Evolutionary conservation across 2,329 filamentous ascomycete genomes (phyloP).

Genomic region (Xylariaceae sp.): DNA sequence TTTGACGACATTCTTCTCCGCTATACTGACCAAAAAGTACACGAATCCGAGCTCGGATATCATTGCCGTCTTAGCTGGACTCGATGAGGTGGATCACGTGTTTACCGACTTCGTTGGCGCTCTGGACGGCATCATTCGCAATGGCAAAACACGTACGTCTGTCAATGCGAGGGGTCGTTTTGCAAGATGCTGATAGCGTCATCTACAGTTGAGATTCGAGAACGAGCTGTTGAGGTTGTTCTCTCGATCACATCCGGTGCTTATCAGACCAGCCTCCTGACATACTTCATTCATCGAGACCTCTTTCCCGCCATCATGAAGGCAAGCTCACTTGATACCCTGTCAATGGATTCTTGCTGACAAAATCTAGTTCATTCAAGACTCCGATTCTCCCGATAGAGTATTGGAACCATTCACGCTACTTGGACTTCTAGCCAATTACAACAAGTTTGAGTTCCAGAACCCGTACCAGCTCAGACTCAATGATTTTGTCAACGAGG

Average conservation of each 20-base stretch:
- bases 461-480: conserved; percentile 92
- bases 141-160: conserved; percentile 64
- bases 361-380: conserved; percentile 69
- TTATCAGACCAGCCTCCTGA: conserved; percentile 90
- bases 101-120: conserved; percentile 86
- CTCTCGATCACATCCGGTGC: conserved; percentile 87
- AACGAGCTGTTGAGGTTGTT: conserved; percentile 77
- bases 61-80: conserved; percentile 82
- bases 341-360: conserved; percentile 8
- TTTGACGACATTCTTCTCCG: conserved; percentile 80
- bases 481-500: conserved; percentile 93
- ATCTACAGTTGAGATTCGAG: conserved; percentile 65
- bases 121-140: conserved; percentile 79
- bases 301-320: conserved; percentile 94
- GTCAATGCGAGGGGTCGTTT: not conserved
- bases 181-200: conserved; percentile 3
- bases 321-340: conserved; percentile 47
- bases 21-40: conserved; percentile 83
- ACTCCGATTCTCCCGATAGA: conserved; percentile 62
- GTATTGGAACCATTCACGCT: conserved; percentile 76
- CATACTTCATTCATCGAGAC: conserved; percentile 92
- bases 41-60: conserved; percentile 94
- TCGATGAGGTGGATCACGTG: conserved; percentile 81
- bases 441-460: conserved; percentile 99
- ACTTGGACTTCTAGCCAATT: conserved; percentile 86